A percentile compares a stretch with the other conserved stretches of the same genome.
These are phyloP conservation scores for Cyberlindnera saturnus DNA, from an alignment of 805 yeast genomes.

Conservation along the genomic window DNA sequence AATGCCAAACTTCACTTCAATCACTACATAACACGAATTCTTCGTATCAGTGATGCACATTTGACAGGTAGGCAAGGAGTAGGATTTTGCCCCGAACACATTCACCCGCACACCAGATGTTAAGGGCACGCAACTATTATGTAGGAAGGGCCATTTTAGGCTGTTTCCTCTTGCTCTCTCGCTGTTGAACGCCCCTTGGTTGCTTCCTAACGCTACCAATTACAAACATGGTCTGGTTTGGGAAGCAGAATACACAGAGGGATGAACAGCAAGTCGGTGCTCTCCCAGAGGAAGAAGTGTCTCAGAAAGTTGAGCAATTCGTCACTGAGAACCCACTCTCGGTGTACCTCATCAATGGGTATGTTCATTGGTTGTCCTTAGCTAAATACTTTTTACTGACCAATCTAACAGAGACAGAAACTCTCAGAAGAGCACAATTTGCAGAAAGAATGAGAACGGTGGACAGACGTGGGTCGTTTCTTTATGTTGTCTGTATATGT, in stretches of 20 bases:
- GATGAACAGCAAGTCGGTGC: not conserved
- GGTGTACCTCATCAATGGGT: slow-evolving; percentile 21
- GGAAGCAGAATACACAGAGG: not conserved
- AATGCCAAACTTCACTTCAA: too few species aligned
- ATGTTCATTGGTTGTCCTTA: slow-evolving; percentile 1
- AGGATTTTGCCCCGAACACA: too few species aligned
- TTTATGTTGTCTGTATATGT: too few species aligned
- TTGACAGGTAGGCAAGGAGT: too few species aligned
- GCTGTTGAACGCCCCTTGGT: not conserved
- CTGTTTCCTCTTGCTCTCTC: too few species aligned
- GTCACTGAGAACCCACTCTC: slow-evolving; percentile 10
- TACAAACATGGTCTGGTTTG: slow-evolving; percentile 4
- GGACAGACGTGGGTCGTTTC: slow-evolving; percentile 30
- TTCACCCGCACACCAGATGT: too few species aligned
- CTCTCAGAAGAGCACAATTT: slow-evolving; percentile 33
- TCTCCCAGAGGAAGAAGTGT: not conserved
- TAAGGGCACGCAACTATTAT: too few species aligned
- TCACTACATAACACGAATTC: too few species aligned
- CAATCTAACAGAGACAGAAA: slow-evolving; percentile 10
- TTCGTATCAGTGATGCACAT: too few species aligned
- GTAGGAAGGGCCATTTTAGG: too few species aligned
- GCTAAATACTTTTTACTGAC: not conserved
- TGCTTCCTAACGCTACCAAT: not conserved
- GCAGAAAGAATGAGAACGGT: slow-evolving; percentile 37
- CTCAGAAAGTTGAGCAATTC: slow-evolving; percentile 1